Base-by-base conservation (phyloP, 176 grass and related monocot species). In the Oryza coarctata region DNA sequence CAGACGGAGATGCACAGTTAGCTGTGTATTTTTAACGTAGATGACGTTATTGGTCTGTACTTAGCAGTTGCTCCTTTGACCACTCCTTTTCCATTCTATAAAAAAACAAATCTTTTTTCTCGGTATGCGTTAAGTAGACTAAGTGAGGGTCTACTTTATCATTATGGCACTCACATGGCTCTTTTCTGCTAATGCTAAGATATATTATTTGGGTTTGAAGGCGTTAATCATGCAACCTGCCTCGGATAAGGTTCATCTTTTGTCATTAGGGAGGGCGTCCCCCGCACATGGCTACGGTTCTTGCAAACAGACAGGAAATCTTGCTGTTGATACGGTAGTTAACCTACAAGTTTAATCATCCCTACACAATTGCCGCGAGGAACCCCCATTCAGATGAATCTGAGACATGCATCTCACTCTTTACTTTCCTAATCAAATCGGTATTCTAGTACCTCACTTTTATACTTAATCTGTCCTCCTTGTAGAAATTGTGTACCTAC, bases 231-330 rank as follows among this genome's bases (percentile, higher is more conserved):
- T 84, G 70, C 79, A 64, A 32, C 72, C 81, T 86, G 68, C 76
- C 81, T 86, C 61, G 84, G 87, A 83, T 89, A 78, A 77, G 84
- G 84, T 83, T 80, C 80, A 83, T 74, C 76, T 52, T 25, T 86
- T 79, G 75, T 73, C 47, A 80, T 70, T 65, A 72, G 75, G 33
- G 38, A 84, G 86, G 80, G 65, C 34, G 32, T 33, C 32, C 25
- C 8, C 58, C 32, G 75, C 90, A 89, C 90, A 92, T 92, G 91
- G 87, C 71, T 73, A 55, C 80, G n/a, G 73, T 87, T 89, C 65
- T 78, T 61, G 71, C 78, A 77, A 77, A 76, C 77, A 81, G 87
- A 89, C 91, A 92, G 44, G 77, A 89, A 78, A 92, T 92, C 90
- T 77, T 87, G 80, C 64, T 86, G 80, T 73, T 75, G 80, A 92